Evolutionary conservation across 75 land plant species (phyloP).

Genomic region (Selaginella tamariscina): DNA sequence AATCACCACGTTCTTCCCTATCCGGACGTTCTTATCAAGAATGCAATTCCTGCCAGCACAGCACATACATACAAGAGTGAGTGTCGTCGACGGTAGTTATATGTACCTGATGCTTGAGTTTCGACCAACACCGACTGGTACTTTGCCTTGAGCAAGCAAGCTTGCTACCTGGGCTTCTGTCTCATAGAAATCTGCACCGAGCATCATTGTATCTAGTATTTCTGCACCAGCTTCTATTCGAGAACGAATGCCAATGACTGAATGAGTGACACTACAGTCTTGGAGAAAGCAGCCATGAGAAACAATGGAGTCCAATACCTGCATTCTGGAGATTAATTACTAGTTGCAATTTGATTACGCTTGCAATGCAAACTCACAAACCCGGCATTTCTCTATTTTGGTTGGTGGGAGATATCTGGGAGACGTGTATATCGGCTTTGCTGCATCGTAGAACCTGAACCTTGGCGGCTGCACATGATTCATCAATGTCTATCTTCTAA

Average conservation of each 20-base stretch:
- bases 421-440: constrained; percentile 89
- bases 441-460: constrained; percentile 86
- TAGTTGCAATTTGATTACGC: not conserved
- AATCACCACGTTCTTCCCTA: constrained; percentile 70
- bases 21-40: constrained; percentile 91
- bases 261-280: constrained; percentile 34
- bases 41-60: constrained; percentile 70
- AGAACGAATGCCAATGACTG: constrained; percentile 39
- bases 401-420: constrained; percentile 76
- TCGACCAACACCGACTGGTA: constrained; percentile 31
- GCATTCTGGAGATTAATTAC: not conserved
- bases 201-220: constrained; percentile 24
- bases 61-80: not conserved
- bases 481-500: not conserved
- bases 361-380: constrained; percentile 16
- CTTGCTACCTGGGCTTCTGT: constrained; percentile 29
- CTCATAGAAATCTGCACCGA: constrained; percentile 40
- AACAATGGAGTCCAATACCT: constrained; percentile 32
- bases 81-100: not conserved
- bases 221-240: constrained; percentile 28
- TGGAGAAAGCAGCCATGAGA: constrained; percentile 43
- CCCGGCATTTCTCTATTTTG: constrained; percentile 68
- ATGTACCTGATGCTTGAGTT: constrained; percentile 31
- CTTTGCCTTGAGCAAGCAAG: constrained; percentile 29
- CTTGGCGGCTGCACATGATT: constrained; percentile 50